Evolutionary conservation across 768 basidiomycete genomes (phyloP), one percentile per base, ranked within the genome.

Genomic region (Galerina marginata): DNA sequence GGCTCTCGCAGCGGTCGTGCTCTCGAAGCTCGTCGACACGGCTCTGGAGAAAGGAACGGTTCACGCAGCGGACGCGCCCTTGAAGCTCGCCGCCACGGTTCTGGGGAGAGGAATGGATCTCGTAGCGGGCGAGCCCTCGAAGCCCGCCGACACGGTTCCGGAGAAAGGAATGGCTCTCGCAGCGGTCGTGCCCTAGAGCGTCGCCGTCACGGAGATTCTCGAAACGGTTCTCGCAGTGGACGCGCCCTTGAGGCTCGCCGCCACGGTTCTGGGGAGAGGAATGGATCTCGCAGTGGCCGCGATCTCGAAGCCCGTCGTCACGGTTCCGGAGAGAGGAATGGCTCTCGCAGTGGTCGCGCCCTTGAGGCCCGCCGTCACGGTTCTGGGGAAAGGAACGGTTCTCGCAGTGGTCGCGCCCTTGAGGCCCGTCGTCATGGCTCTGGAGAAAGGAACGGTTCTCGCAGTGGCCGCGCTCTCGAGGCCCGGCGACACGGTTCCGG

Each of bases 221-320:
- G 50, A 12, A 52, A 52, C 15, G 60, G 55, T 9, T 56, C 54
- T 16, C 54, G 48, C 14, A 43, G 47, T 15, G 45, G 61, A 1
- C 56, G 63, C 20, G 56, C 47, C 11, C 54, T 64, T 5, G 62
- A 61, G n/a, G 45, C 56, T n/a, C 63, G 65, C 59, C 55, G 62
- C 11, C 65, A 66, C 39, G 62, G 62, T 6, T 59, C 54, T 11
- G 58, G 55, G 1, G 48, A 58, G 9, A n/a, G 61, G 0, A 61
- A 53, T 16, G 29, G 26, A n/a, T 50, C 60, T 23, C 61, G 63
- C 43, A 52, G 50, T 39, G 50, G 50, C 2, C 50, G 50, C 1
- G 50, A 16, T 11, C 37, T 52, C 7, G 57, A 48, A 14, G 16
- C 55, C 2, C 63, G 63, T 59, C 49, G 58, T 14, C 63, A 60